Evolutionary conservation across 1,139 yeast genomes (phyloP), one percentile per base, ranked within the genome.

Genomic region (Pichia sp.): DNA sequence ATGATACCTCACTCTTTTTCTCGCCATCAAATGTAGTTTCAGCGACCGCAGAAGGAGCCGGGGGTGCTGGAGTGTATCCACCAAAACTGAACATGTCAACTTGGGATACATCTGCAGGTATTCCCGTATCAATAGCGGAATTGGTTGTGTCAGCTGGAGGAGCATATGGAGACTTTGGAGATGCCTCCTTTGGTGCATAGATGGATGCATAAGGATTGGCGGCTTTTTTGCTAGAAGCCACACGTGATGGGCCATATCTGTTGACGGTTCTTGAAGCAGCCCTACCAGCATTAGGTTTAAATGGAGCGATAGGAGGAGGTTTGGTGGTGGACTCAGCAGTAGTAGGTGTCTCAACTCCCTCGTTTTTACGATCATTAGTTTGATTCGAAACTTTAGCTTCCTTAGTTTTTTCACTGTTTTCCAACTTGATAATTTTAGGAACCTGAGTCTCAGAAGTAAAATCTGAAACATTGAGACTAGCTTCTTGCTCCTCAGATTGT

Each of bases 61-160:
- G 36, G 10, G 54, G 51, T 13, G 53, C 46, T 4, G 59, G 53
- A 41, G 53, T 30, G 37, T 57, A 57, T 13, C 60, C 59, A 12
- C 58, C 57, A 31, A 40, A 53, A 26, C 57, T 51, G 43, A 54
- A 56, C 51, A 55, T 57, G 46, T 55, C 60, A 37, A 50, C 25
- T 3, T 36, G 44, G 2, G 18, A 22, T 28, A 46, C 19, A 5
- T 36, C 47, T 1, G 30, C 23, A 3, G 55, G 52, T 21, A 47
- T 28, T 16, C 46, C 52, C 22, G 31, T 41, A 5, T 49, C 43
- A 37, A 21, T 23, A 28, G 18, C 31, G 12, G 12, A 21, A 19
- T 34, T 4, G 41, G 39, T 44, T 8, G 41, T 10, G 9, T 23
- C 31, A 18, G 22, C n/a, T 10, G 44, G 3, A 2, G 46, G 41